phyloP scores from a whole-genome alignment of 352 stramenopile species.

The Phytophthora megakarya region DNA sequence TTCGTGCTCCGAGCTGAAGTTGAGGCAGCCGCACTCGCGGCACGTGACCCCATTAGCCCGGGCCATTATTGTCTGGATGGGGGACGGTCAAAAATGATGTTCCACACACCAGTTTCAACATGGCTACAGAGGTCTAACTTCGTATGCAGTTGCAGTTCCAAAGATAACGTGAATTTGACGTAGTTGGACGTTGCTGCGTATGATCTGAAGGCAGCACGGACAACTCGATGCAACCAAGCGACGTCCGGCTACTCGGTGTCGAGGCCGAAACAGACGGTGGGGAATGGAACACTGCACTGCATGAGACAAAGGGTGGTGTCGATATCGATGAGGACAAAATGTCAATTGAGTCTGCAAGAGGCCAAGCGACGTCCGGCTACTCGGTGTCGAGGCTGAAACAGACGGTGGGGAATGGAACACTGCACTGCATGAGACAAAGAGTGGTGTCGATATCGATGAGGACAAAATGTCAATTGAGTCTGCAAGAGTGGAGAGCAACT shows the following conservation, averaged over 20 bases:
- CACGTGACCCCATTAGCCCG: conserved; percentile 36
- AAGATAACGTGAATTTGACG: no score
- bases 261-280: not conserved
- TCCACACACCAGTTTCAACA: not conserved
- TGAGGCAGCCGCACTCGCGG: conserved; percentile 51
- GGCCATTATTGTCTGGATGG: conserved; percentile 24
- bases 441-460: conserved; percentile 1
- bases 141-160: conserved; percentile 11
- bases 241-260: conserved; percentile 6
- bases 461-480: not conserved
- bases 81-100: not conserved
- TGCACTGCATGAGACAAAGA: not conserved
- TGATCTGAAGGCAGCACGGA: conserved; percentile 13
- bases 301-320: not conserved
- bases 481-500: not conserved
- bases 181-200: conserved; percentile 21
- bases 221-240: conserved; percentile 27
- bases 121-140: not conserved
- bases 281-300: not conserved
- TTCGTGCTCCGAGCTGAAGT: conserved; percentile 40
- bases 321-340: conserved; percentile 8
- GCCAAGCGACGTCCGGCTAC: conserved; percentile 18
- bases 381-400: not conserved
- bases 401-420: not conserved
- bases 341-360: not conserved